Evolutionary conservation across 1,284 basidiomycete species (phyloP), one percentile per base, ranked within the genome.

Genomic region (Boletus smithii): DNA sequence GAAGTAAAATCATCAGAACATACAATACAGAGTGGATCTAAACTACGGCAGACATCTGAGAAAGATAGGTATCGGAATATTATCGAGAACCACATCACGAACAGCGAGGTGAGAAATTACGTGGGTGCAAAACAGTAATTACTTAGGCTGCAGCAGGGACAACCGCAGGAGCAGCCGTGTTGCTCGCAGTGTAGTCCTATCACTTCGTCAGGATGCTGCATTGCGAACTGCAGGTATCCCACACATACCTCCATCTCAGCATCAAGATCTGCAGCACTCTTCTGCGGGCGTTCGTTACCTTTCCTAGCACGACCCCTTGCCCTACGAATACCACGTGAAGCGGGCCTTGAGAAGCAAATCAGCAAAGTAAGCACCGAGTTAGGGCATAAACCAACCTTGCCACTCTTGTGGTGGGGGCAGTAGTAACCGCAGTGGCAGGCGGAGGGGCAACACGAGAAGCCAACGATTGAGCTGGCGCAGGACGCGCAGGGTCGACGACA

Each of bases 401-500:
- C 2, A 1, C 55, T 35, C 53, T 56, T 17, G 63, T 56, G 32
- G 66, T 66, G 46, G 67, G 62, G 5, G 67, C 63, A 1, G 55
- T 42, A 4, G 42, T 9, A 24, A 37, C 39, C 1, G 5, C 40
- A 24, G 69, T 59, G 35, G 72, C 63, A 32, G 71, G 69, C n/a
- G 77, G 75, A 39, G 85, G 77, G 3, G 86, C 80, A 26, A 89
- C 83, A 46, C 85, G 83, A 20, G 81, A 79, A 17, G 78, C 82
- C 55, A 95, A 76, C 3, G 83, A 74, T 18, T 71, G 70, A 16
- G 72, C 58, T 8, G 86, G 76, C 5, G 79, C 76, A n/a, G 83
- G 77, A 45, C 80, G 80, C 44, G 85, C 76, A 20, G 93, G 93
- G 75, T 95, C 91, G 65, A 97, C 80, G 38, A 97, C 84, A 54